Evolutionary conservation across 2,329 filamentous ascomycete genomes (phyloP).

Genomic region (Diaporthe destruens): DNA sequence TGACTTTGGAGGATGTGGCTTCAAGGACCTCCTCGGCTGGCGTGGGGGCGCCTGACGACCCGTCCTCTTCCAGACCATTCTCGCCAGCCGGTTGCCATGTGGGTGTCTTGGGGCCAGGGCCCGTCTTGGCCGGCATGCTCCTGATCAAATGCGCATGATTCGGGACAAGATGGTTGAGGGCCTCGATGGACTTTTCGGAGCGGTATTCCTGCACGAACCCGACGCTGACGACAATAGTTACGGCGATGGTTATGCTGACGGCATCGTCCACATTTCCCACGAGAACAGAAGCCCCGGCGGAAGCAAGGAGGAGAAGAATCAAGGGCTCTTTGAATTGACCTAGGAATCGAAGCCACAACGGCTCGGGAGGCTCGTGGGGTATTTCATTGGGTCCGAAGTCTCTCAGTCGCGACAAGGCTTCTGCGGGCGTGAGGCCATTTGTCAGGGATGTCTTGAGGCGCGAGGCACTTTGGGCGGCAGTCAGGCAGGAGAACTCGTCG

Average conservation of each 20-base stretch:
- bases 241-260: conserved; percentile 93
- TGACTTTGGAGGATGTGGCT: conserved; percentile 83
- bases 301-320: conserved; percentile 90
- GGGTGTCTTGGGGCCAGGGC: conserved; percentile 52
- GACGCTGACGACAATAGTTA: conserved; percentile 96
- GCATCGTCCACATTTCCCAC: conserved; percentile 96
- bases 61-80: conserved; percentile 52
- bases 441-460: conserved; percentile 85
- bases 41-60: conserved; percentile 66
- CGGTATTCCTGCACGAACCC: conserved; percentile 98
- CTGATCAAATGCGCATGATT: conserved; percentile 97
- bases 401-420: conserved; percentile 83
- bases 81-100: conserved; percentile 61
- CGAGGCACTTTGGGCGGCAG: conserved; percentile 81
- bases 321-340: conserved; percentile 98
- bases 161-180: conserved; percentile 91
- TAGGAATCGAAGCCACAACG: conserved; percentile 92
- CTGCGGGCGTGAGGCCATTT: conserved; percentile 82
- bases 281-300: conserved; percentile 87
- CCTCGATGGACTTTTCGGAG: conserved; percentile 97
- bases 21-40: conserved; percentile 75
- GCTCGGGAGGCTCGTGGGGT: conserved; percentile 92
- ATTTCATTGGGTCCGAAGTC: conserved; percentile 94
- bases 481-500: conserved; percentile 75
- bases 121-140: conserved; percentile 55